Evolutionary conservation across 768 basidiomycete genomes (phyloP).

Genomic region (Boletus speciosus): DNA sequence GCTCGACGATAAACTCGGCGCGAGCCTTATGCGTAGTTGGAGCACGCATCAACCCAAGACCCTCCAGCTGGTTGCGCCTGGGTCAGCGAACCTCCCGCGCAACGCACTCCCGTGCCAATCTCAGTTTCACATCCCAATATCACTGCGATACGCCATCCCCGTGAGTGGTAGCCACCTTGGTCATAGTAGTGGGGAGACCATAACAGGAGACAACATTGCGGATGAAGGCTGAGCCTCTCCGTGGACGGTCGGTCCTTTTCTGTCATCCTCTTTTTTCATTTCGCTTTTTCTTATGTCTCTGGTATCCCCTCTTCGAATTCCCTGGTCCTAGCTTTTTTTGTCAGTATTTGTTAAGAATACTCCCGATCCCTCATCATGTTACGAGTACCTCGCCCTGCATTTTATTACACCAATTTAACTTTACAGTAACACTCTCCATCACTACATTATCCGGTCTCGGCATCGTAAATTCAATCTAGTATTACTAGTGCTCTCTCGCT

Average conservation of each 20-base stretch:
- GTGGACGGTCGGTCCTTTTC: constrained; percentile 12
- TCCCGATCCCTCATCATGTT: constrained; percentile 6
- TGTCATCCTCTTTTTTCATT: not conserved
- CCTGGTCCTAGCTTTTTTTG: not conserved
- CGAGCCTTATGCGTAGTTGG: constrained; percentile 55
- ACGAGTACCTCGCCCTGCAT: constrained; percentile 14
- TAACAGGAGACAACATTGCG: constrained; percentile 12
- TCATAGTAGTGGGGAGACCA: constrained; percentile 15
- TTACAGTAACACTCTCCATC: constrained; percentile 1
- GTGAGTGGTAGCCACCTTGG: constrained; percentile 1
- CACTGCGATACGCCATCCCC: constrained; percentile 17
- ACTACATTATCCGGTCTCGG: constrained; percentile 26
- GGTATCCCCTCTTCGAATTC: not conserved
- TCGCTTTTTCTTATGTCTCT: not conserved
- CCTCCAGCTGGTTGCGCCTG: constrained; percentile 35
- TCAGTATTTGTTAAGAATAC: constrained; percentile 17
- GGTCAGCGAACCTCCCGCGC: constrained; percentile 39
- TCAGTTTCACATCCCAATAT: constrained; percentile 40
- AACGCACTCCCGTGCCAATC: constrained; percentile 53
- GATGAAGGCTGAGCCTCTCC: constrained; percentile 34
- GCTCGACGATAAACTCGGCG: constrained; percentile 48
- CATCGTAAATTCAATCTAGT: constrained; percentile 29
- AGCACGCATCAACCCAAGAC: constrained; percentile 49
- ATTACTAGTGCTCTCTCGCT: constrained; percentile 8
- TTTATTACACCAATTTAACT: constrained; percentile 15